Conservation (phyloP, 148 eudicot genomes). For the Chenopodium formosanum region DNA sequence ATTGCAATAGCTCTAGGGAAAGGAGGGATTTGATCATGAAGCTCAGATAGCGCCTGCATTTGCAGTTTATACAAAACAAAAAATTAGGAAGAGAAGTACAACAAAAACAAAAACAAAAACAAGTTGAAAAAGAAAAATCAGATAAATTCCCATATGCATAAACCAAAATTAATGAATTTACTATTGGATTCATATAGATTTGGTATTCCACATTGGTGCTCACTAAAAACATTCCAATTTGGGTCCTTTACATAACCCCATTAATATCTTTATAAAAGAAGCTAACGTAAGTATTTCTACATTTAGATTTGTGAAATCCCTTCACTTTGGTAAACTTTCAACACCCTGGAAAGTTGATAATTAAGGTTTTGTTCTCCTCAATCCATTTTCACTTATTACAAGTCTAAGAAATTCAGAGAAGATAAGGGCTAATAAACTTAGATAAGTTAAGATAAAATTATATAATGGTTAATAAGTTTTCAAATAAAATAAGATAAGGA, state of each 20-base stretch:
- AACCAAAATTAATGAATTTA: background rate
- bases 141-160: background rate
- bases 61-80: constrained; percentile 28
- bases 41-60: constrained; percentile 84
- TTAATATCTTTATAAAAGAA: background rate
- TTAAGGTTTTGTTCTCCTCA: too few species aligned
- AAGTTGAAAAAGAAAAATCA: background rate
- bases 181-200: background rate
- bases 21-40: constrained; percentile 97
- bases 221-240: background rate
- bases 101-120: background rate
- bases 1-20: constrained; percentile 81
- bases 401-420: too few species aligned
- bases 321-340: background rate
- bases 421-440: too few species aligned
- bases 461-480: too few species aligned
- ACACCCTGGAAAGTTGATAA: background rate
- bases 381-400: too few species aligned
- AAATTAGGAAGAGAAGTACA: constrained; percentile 6
- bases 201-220: background rate
- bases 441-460: too few species aligned
- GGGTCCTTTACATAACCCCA: background rate
- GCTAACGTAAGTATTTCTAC: background rate
- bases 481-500: too few species aligned
- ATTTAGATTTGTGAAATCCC: background rate